phyloP scores from a whole-genome alignment of 257 asterid species.

The Solanum commersonii region DNA sequence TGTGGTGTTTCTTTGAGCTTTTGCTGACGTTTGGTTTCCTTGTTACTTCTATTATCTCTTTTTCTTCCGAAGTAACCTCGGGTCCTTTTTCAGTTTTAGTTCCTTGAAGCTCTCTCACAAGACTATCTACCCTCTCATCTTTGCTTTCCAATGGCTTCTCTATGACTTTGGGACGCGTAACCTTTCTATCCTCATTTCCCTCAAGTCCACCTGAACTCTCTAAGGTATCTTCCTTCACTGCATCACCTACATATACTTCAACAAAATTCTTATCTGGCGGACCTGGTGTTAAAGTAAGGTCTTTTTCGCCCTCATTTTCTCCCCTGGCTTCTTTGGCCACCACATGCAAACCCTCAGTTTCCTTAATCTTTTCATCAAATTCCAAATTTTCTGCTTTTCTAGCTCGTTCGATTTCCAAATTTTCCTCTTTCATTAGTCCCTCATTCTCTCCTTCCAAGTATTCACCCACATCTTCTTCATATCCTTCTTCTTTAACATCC shows the following conservation, averaged over 20 bases:
- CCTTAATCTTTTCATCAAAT: background rate
- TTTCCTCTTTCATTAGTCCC: background rate
- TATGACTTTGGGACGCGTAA: background rate
- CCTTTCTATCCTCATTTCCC: conserved; percentile 2
- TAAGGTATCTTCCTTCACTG: conserved; percentile 1
- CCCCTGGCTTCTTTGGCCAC: background rate
- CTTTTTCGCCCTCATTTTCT: background rate
- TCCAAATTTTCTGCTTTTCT: conserved; percentile 2
- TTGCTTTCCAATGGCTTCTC: background rate
- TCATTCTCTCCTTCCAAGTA: background rate
- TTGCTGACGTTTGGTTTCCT: background rate
- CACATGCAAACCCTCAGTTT: background rate
- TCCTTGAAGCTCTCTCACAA: background rate
- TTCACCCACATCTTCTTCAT: background rate
- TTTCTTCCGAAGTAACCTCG: background rate
- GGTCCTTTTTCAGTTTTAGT: background rate
- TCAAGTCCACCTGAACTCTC: background rate
- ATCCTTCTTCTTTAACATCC: background rate
- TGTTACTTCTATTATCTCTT: background rate
- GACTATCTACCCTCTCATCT: background rate
- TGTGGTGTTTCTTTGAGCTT: background rate
- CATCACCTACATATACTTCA: background rate
- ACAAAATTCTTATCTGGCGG: conserved; percentile 5
- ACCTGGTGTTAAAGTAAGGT: conserved; percentile 2
- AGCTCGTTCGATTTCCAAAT: background rate